Conservation (phyloP, 768 basidiomycete genomes). For the Tulasnella sp. region DNA sequence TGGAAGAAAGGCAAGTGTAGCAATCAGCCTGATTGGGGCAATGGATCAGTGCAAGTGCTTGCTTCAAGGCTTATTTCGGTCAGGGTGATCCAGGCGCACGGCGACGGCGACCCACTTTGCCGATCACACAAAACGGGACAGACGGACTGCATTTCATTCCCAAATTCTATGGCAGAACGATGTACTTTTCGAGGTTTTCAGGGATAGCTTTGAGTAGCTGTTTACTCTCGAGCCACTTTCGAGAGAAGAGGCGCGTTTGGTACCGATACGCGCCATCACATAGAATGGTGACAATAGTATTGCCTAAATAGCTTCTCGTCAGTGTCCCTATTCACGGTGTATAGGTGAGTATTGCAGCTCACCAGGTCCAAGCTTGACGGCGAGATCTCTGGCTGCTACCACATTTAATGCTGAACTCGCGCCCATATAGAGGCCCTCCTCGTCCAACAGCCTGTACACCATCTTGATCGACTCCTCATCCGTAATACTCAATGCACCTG, state of each 20-base stretch:
- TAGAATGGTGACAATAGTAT: slow-evolving; percentile 76
- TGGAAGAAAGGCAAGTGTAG: too few relatives aligned
- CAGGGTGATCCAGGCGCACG: background rate
- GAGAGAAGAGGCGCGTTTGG: slow-evolving; percentile 91
- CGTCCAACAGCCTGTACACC: slow-evolving; percentile 85
- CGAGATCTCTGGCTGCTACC: slow-evolving; percentile 84
- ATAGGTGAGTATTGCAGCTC: too few relatives aligned
- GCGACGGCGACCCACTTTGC: background rate
- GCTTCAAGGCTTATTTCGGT: background rate
- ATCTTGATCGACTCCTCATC: slow-evolving; percentile 87
- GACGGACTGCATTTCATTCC: background rate
- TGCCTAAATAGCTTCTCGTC: slow-evolving; percentile 38
- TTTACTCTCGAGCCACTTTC: slow-evolving; percentile 80
- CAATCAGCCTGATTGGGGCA: background rate
- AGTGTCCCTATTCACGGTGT: background rate
- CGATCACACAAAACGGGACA: background rate
- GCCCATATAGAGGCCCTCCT: slow-evolving; percentile 89
- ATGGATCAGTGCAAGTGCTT: background rate
- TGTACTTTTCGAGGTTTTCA: slow-evolving; percentile 74
- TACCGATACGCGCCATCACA: slow-evolving; percentile 95
- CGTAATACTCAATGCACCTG: slow-evolving; percentile 76
- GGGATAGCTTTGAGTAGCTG: slow-evolving; percentile 71
- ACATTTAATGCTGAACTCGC: slow-evolving; percentile 92
- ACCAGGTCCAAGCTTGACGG: slow-evolving; percentile 77
- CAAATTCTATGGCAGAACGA: slow-evolving; percentile 55